Base-by-base conservation (phyloP, 2,329 filamentous ascomycete species). In the Bipolaris cookei region DNA sequence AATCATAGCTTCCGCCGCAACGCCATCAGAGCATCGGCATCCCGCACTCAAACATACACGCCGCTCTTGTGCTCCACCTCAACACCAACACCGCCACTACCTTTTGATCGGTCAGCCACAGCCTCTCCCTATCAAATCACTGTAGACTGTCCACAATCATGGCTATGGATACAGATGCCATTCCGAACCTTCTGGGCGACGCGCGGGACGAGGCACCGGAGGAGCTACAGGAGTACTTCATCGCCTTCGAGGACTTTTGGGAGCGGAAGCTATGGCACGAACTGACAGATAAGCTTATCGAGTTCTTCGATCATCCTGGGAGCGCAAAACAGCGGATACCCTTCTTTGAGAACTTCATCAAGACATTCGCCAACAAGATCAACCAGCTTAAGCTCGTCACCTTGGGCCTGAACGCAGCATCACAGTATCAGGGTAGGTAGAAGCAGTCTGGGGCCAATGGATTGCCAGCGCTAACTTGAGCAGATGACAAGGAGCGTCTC, bases 211-310 rank as follows among this genome's bases (percentile, higher is more conserved):
- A 88, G 76, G 91, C 92, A 71, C 90, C 92, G 50, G 90, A 92
- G 68, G 90, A 96, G 77, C 86, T 96, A 51, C 93, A 97, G 80
- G 86, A 89, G 71, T 87, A 91, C 72, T 91, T 97, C 78, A 85
- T 99, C 70, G 87, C 89, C 71, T 97, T 99, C 66, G 95, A 99
- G 82, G 92, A 96, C 76, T 91, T 88, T 75, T 99, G 95, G 95
- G 95, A 99, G 83, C 89, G 94, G 72, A 97, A 97, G 82, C 86
- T 99, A 80, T 99, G 95, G 95, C 95, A 99, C 82, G 93, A 99
- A 81, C 89, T 99, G 67, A 99, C 95, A 34, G 90, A 97, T 74
- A 84, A 89, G 51, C 86, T 99, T 54, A 83, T 97, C 68, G 85
- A 90, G 66, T 97, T 94, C 85, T 99, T 97, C 82, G 88, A 88